Evolutionary conservation across 805 yeast species (phyloP).

Genomic region (Spathaspora boniae): DNA sequence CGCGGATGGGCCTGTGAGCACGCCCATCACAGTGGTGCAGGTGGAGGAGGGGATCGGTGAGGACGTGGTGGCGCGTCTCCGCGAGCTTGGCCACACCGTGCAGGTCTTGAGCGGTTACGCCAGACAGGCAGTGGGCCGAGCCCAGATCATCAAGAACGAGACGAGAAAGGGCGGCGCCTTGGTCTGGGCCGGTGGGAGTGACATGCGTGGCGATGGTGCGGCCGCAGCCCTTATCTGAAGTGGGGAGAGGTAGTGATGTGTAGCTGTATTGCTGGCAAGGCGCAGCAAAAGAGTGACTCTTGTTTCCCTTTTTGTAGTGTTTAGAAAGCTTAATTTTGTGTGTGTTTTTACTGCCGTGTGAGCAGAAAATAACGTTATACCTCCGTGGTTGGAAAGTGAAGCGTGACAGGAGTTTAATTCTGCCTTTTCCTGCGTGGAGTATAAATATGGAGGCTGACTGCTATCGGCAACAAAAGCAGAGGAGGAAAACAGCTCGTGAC

Average conservation of each 20-base stretch:
- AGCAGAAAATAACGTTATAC: too few species aligned
- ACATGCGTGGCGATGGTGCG: conserved; percentile 83
- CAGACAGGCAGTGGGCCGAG: conserved; percentile 58
- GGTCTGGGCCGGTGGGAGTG: conserved; percentile 70
- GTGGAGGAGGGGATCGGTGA: conserved; percentile 62
- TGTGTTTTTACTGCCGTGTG: too few species aligned
- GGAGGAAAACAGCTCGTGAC: background rate
- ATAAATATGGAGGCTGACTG: background rate
- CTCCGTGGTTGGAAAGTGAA: too few species aligned
- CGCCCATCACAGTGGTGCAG: conserved; percentile 54
- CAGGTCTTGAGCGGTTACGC: conserved; percentile 36
- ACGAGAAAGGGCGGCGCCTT: conserved; percentile 37
- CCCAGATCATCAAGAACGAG: conserved; percentile 63
- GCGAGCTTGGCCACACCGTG: conserved; percentile 56
- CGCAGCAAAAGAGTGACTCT: too few species aligned
- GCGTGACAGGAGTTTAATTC: too few species aligned
- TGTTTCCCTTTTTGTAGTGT: too few species aligned
- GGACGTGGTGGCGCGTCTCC: conserved; percentile 44
- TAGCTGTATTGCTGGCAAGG: background rate
- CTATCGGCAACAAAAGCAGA: background rate
- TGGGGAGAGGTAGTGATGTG: background rate
- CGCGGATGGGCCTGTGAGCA: conserved; percentile 61
- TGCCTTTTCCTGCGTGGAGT: too few species aligned
- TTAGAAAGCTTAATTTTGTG: too few species aligned
- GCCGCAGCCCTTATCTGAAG: conserved; percentile 46